Conservation (phyloP, 139 green algal genomes). For the Edaphochlamys debaryana region DNA sequence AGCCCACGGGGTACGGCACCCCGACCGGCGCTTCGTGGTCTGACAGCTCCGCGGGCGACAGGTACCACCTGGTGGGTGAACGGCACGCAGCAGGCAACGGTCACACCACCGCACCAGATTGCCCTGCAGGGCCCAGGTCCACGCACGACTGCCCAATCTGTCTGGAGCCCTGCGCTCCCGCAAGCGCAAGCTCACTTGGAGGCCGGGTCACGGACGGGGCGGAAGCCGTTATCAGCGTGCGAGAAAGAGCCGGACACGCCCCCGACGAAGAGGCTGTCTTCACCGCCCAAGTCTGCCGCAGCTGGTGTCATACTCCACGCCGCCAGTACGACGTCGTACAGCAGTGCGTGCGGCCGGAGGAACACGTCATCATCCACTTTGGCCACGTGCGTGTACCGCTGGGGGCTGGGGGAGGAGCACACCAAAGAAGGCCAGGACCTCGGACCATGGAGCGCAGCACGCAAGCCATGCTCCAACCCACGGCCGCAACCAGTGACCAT, state of each 20-base stretch:
- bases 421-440: neutral
- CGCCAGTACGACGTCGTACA: constrained; percentile 43
- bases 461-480: no score
- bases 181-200: constrained; percentile 44
- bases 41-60: constrained; percentile 59
- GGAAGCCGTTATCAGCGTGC: constrained; percentile 23
- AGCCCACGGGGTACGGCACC: constrained; percentile 54
- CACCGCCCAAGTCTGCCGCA: neutral
- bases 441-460: no score
- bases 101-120: neutral
- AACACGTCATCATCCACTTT: constrained; percentile 80
- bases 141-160: no score
- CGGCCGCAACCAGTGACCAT: no score
- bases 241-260: constrained; percentile 32
- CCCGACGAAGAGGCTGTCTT: neutral
- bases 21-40: constrained; percentile 50
- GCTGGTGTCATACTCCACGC: neutral
- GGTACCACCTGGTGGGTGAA: constrained; percentile 66
- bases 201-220: constrained; percentile 4
- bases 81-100: neutral
- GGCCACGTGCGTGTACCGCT: constrained; percentile 67
- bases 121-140: no score
- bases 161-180: no score
- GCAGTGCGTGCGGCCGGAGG: constrained; percentile 44
- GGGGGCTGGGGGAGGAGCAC: neutral